Percentiles rank a stretch among this genome's conserved stretches.
These are phyloP conservation scores for Aspergillus tanneri DNA, from an alignment of 2,329 filamentous ascomycete genomes.

Conservation along the genomic window DNA sequence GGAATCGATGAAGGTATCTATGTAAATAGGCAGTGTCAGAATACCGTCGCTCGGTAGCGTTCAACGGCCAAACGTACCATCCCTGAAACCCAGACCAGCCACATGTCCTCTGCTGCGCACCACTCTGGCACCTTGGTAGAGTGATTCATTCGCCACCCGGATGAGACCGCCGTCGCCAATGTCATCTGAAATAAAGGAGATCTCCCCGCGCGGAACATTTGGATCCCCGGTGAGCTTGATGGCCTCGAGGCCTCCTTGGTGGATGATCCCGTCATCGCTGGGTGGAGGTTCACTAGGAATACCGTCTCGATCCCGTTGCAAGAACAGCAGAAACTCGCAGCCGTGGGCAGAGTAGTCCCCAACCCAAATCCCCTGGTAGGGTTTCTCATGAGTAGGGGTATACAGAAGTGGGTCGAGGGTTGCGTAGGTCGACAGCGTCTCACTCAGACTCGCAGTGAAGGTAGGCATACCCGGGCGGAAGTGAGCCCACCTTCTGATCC, in stretches of 20 bases:
- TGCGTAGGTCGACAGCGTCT: constrained; percentile 62
- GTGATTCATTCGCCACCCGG: constrained; percentile 61
- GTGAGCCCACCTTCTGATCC: constrained; percentile 74
- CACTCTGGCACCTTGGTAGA: constrained; percentile 71
- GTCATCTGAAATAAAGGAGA: constrained; percentile 77
- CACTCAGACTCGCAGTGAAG: constrained; percentile 30
- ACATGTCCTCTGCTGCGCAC: constrained; percentile 76
- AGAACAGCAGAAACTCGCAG: constrained; percentile 79
- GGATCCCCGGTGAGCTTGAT: constrained; percentile 91
- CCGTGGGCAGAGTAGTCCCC: constrained; percentile 87
- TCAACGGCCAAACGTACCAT: constrained; percentile 58
- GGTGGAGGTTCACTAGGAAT: constrained; percentile 44
- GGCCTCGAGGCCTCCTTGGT: constrained; percentile 70
- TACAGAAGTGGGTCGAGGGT: constrained; percentile 75
- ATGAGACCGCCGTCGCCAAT: constrained; percentile 66
- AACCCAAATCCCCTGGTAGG: constrained; percentile 87
- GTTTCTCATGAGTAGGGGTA: constrained; percentile 74
- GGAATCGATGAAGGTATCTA: constrained; percentile 62
- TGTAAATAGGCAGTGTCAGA: constrained; percentile 14
- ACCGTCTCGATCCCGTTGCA: constrained; percentile 62
- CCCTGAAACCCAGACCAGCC: constrained; percentile 67
- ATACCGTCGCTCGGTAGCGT: not conserved
- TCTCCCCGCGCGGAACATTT: constrained; percentile 83
- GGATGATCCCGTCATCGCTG: constrained; percentile 48
- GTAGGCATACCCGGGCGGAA: constrained; percentile 52